These are phyloP conservation scores for Gastrolobium bilobum DNA, from an alignment of 306 rosid genomes.

Conservation along the genomic window DNA sequence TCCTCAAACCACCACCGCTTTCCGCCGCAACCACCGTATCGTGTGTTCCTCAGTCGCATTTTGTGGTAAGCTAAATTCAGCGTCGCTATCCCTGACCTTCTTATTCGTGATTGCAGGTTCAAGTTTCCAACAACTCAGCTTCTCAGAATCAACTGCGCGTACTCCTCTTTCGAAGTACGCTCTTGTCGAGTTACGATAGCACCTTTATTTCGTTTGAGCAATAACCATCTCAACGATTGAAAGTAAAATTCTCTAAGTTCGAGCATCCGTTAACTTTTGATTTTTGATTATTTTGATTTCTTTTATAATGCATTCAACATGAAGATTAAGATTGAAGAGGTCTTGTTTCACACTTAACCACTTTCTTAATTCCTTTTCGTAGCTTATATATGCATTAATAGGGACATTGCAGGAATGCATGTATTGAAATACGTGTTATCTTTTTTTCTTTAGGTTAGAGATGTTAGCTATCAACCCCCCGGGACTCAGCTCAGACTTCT, in stretches of 20 bases:
- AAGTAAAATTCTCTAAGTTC: background rate
- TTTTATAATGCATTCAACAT: background rate
- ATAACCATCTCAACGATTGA: background rate
- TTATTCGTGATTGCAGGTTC: slow-evolving; percentile 1
- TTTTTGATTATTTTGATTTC: background rate
- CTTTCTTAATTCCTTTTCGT: slow-evolving; percentile 24
- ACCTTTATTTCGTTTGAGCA: background rate
- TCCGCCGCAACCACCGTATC: background rate
- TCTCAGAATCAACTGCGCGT: slow-evolving; percentile 11
- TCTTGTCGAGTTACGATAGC: background rate
- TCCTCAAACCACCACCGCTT: slow-evolving; percentile 25
- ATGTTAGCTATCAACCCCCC: slow-evolving; percentile 84
- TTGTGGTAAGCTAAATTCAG: background rate
- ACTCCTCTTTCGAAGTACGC: slow-evolving; percentile 46
- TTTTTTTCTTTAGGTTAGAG: slow-evolving; percentile 66
- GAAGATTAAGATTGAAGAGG: background rate
- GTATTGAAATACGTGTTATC: slow-evolving; percentile 1
- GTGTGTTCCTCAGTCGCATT: background rate
- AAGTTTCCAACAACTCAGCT: slow-evolving; percentile 15
- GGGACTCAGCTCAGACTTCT: slow-evolving; percentile 84
- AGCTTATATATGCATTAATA: background rate
- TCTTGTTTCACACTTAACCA: background rate
- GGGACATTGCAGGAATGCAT: background rate
- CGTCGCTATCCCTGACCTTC: slow-evolving; percentile 1
- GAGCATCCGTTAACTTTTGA: slow-evolving; percentile 20